These are phyloP conservation scores for Dissoconium aciculare DNA, from an alignment of 2,329 filamentous ascomycete genomes.

Conservation along the genomic window DNA sequence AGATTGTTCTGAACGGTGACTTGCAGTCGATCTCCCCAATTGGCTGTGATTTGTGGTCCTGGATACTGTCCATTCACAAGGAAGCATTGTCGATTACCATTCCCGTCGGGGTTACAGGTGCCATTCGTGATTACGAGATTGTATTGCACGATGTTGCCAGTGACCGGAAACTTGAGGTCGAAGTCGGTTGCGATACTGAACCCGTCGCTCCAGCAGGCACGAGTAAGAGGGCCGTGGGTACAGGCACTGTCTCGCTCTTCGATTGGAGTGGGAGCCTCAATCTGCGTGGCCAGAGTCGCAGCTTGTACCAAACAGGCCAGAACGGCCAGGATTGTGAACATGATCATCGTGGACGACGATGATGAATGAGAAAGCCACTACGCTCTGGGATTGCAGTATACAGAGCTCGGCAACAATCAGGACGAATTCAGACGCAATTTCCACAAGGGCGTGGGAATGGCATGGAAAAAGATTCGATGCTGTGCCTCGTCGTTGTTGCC, in stretches of 20 bases:
- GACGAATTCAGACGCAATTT: too few species aligned
- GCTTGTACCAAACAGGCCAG: too few species aligned
- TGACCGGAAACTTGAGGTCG: slow-evolving; percentile 28
- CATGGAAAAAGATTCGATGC: too few species aligned
- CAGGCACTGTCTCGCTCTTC: slow-evolving; percentile 16
- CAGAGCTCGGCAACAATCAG: too few species aligned
- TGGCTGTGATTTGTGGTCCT: slow-evolving; percentile 39
- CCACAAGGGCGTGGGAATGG: too few species aligned
- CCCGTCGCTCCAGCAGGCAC: slow-evolving; percentile 30
- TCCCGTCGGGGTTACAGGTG: slow-evolving; percentile 28
- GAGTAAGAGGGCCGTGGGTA: slow-evolving; percentile 26
- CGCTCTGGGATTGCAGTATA: too few species aligned
- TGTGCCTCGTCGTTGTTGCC: too few species aligned
- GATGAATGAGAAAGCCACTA: too few species aligned
- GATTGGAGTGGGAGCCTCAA: slow-evolving; percentile 48
- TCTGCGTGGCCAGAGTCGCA: slow-evolving; percentile 23
- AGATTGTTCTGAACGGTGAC: slow-evolving; percentile 37
- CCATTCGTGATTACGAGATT: slow-evolving; percentile 20
- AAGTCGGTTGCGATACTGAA: slow-evolving; percentile 33
- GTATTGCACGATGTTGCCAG: slow-evolving; percentile 26
- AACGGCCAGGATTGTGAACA: too few species aligned
- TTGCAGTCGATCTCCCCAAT: slow-evolving; percentile 25
- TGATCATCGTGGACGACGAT: too few species aligned
- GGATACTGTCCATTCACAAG: slow-evolving; percentile 52
- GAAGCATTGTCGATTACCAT: slow-evolving; percentile 14